These are phyloP conservation scores for Cubamyces sp. DNA, from an alignment of 768 basidiomycete species.

Conservation along the genomic window DNA sequence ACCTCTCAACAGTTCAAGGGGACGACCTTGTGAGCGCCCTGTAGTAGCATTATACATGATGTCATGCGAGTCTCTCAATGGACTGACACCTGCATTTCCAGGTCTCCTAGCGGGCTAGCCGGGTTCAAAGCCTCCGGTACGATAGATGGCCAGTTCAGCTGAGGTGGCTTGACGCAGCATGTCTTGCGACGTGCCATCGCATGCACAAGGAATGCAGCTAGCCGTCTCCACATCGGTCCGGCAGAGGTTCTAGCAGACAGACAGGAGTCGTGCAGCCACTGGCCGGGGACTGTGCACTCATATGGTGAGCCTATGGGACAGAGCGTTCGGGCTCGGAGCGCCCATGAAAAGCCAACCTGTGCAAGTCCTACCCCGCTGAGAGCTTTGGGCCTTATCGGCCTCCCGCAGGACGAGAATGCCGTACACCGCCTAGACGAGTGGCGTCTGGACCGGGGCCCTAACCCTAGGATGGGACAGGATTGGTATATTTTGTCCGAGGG, in stretches of 20 bases:
- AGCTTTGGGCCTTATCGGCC: constrained; percentile 17
- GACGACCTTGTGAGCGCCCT: constrained; percentile 3
- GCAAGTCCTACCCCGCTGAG: neutral
- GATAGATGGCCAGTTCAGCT: neutral
- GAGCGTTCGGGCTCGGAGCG: neutral
- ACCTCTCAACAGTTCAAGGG: neutral
- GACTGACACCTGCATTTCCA: neutral
- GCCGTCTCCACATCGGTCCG: constrained; percentile 4
- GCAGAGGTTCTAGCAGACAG: neutral
- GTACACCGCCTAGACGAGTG: constrained; percentile 5
- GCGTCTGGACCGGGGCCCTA: constrained; percentile 16
- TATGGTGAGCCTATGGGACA: neutral
- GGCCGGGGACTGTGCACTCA: neutral
- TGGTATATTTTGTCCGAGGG: constrained; percentile 18
- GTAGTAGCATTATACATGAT: neutral
- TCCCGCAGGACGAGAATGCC: constrained; percentile 11
- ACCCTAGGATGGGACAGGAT: constrained; percentile 15
- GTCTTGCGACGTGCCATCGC: neutral
- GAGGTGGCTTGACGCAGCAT: neutral
- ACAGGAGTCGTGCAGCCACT: neutral
- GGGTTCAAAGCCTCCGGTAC: no score
- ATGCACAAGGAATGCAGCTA: neutral
- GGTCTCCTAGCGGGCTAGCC: neutral
- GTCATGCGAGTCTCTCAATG: constrained; percentile 1
- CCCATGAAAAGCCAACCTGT: neutral